Evolutionary conservation across 306 rosid genomes (phyloP).

Genomic region (Inga oerstediana): DNA sequence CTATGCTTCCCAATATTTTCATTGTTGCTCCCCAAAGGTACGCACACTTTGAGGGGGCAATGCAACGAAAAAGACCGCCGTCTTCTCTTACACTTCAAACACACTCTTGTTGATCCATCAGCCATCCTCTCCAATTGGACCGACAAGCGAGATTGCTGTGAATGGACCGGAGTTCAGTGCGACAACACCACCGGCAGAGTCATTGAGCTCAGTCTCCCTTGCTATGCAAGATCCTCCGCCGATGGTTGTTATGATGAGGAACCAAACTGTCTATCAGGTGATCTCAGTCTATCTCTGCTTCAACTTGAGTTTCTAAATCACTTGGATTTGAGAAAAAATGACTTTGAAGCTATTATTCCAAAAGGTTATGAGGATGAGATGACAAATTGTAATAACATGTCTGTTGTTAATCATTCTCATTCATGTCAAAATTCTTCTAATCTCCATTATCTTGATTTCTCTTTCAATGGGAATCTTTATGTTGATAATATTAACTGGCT

Average conservation of each 20-base stretch:
- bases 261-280: constrained; percentile 4
- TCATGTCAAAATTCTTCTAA: neutral
- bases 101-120: neutral
- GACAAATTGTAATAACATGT: neutral
- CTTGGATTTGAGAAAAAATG: neutral
- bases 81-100: constrained; percentile 6
- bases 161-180: neutral
- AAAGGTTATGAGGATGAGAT: neutral
- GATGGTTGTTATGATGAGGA: neutral
- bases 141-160: no score
- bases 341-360: neutral
- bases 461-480: no score
- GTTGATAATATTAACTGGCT: no score
- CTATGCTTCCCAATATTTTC: no score
- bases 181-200: neutral
- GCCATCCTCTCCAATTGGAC: neutral
- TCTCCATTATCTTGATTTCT: no score
- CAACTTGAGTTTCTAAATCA: neutral
- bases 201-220: neutral
- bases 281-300: neutral
- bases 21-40: neutral
- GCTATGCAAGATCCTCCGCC: neutral
- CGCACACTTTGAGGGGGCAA: neutral
- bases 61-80: constrained; percentile 15
- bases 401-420: neutral